Conservation (phyloP, 352 stramenopile genomes). For the Globisporangium uncinulatum region DNA sequence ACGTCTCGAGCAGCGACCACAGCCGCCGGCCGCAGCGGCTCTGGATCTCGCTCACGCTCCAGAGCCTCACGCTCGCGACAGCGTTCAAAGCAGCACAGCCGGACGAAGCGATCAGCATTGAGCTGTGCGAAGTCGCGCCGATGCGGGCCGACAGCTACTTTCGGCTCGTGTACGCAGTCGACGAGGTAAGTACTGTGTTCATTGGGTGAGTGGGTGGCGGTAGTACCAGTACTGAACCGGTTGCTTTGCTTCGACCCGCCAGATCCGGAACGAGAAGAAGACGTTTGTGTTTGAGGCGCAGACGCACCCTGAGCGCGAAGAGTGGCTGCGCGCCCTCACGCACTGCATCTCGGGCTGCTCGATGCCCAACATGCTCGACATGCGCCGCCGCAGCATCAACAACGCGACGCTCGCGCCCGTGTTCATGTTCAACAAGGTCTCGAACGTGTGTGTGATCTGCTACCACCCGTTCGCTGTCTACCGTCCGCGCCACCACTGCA, state of each 20-base stretch:
- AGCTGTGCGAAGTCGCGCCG: constrained; percentile 43
- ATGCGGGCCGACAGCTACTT: constrained; percentile 53
- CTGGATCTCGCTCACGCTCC: constrained; percentile 78
- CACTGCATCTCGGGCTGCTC: constrained; percentile 67
- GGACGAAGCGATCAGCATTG: constrained; percentile 61
- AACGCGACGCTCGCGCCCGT: constrained; percentile 73
- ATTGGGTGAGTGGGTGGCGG: background rate
- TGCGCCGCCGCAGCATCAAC: constrained; percentile 67
- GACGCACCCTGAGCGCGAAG: constrained; percentile 53
- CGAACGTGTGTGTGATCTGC: constrained; percentile 83
- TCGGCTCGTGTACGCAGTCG: constrained; percentile 38
- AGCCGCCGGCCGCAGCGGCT: constrained; percentile 35
- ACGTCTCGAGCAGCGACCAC: constrained; percentile 37
- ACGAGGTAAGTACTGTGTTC: constrained; percentile 14
- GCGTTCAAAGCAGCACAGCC: constrained; percentile 63
- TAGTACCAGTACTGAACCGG: no score
- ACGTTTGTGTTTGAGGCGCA: constrained; percentile 68
- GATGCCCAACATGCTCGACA: constrained; percentile 31
- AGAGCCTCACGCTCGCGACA: constrained; percentile 56
- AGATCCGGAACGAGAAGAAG: constrained; percentile 29
- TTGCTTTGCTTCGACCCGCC: constrained; percentile 1
- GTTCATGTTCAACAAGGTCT: constrained; percentile 86
- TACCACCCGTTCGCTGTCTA: constrained; percentile 79
- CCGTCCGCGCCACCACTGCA: constrained; percentile 77
- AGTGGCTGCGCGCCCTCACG: constrained; percentile 74